A percentile compares a stretch with the other conserved stretches of the same genome.
Evolutionary conservation across 2,329 filamentous ascomycete species (phyloP).

Genomic region (Pyrenochaeta sp.): DNA sequence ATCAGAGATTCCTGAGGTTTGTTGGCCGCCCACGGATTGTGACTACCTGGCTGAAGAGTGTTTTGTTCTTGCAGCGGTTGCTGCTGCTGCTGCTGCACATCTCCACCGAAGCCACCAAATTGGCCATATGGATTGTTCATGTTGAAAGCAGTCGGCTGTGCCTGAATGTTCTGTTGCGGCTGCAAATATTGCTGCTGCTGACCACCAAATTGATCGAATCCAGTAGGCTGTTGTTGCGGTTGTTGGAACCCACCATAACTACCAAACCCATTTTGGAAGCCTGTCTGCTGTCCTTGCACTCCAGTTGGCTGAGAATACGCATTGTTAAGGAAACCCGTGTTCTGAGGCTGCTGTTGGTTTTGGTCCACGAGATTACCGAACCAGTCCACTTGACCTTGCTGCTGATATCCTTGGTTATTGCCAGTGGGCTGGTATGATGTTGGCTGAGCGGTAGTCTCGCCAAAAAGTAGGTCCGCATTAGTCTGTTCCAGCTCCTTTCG

Average conservation of each 20-base stretch:
- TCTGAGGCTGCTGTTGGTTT: slow-evolving; percentile 66
- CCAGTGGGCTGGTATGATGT: slow-evolving; percentile 82
- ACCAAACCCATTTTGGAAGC: slow-evolving; percentile 73
- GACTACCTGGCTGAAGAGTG: slow-evolving; percentile 78
- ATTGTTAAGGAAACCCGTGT: slow-evolving; percentile 72
- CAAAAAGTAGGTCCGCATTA: slow-evolving; percentile 88
- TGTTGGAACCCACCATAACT: slow-evolving; percentile 64
- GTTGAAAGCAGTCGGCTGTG: slow-evolving; percentile 68
- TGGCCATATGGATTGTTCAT: slow-evolving; percentile 52
- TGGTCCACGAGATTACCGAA: slow-evolving; percentile 93
- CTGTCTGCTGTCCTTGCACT: slow-evolving; percentile 68
- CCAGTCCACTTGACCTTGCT: slow-evolving; percentile 95
- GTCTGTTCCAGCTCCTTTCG: slow-evolving; percentile 85
- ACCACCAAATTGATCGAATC: slow-evolving; percentile 66
- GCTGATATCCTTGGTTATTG: slow-evolving; percentile 96
- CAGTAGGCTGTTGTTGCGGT: slow-evolving; percentile 67
- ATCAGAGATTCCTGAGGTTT: slow-evolving; percentile 73
- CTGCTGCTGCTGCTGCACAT: slow-evolving; percentile 48
- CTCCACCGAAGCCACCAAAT: slow-evolving; percentile 39
- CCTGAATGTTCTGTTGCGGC: slow-evolving; percentile 57
- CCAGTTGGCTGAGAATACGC: slow-evolving; percentile 81
- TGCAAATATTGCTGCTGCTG: slow-evolving; percentile 46
- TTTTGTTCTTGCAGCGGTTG: slow-evolving; percentile 66
- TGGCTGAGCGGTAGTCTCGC: slow-evolving; percentile 72
- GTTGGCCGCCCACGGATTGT: slow-evolving; percentile 85